A percentile compares a stretch with the other conserved stretches of the same genome.
phyloP scores from a whole-genome alignment of 768 basidiomycete species.

The Rubroboletus satanas region DNA sequence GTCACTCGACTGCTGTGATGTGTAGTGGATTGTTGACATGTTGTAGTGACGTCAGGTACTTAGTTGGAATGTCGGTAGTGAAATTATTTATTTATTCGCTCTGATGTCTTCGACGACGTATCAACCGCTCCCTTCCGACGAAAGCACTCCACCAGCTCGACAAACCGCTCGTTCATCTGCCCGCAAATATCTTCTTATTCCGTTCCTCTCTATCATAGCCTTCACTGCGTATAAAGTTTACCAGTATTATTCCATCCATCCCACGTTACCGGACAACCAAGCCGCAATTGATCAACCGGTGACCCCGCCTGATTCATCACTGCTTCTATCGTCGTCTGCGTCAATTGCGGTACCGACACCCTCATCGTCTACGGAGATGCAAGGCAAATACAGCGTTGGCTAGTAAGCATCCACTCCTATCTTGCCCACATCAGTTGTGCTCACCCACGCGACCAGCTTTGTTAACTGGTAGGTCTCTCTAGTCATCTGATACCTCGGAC shows the following conservation, averaged over 20 bases:
- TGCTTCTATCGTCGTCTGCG: slow-evolving; percentile 1
- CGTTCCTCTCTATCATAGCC: slow-evolving; percentile 34
- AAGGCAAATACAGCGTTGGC: slow-evolving; percentile 73
- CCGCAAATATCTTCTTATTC: slow-evolving; percentile 34
- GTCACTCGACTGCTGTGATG: slow-evolving; percentile 61
- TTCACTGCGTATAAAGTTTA: slow-evolving; percentile 43
- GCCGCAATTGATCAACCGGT: slow-evolving; percentile 11
- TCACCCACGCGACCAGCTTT: slow-evolving; percentile 43
- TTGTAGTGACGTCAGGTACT: slow-evolving; percentile 18
- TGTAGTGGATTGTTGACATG: background rate
- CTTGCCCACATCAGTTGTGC: slow-evolving; percentile 7
- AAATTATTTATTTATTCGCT: slow-evolving; percentile 11
- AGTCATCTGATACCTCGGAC: background rate
- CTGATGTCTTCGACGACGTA: slow-evolving; percentile 22
- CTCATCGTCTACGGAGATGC: slow-evolving; percentile 34
- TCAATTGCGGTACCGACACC: slow-evolving; percentile 11
- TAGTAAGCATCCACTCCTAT: slow-evolving; percentile 51
- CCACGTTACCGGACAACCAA: slow-evolving; percentile 11
- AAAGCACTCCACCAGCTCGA: slow-evolving; percentile 13
- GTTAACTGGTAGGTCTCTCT: slow-evolving; percentile 62
- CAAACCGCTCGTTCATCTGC: slow-evolving; percentile 25
- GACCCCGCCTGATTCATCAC: slow-evolving; percentile 6
- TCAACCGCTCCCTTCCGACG: slow-evolving; percentile 20
- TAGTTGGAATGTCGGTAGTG: slow-evolving; percentile 17
- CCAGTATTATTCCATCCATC: slow-evolving; percentile 33